phyloP scores from a whole-genome alignment of 2,329 filamentous ascomycete genomes.

The Cytospora piceae region DNA sequence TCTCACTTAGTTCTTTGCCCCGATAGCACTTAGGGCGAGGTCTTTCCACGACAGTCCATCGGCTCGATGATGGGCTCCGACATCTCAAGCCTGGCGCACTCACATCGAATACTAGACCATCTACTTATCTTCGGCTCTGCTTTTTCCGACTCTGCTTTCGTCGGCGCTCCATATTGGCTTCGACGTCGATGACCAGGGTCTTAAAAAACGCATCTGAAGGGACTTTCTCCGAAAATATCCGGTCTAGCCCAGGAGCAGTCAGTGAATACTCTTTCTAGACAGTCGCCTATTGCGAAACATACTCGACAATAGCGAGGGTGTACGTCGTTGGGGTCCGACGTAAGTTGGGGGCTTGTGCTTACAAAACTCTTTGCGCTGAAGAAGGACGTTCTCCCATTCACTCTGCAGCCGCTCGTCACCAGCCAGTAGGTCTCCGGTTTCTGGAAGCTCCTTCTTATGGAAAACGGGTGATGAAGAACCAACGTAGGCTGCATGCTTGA shows the following conservation, averaged over 20 bases:
- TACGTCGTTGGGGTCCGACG: not conserved
- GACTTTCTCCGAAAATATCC: not conserved
- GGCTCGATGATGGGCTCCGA: not conserved
- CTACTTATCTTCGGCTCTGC: not conserved
- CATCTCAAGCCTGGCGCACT: not conserved
- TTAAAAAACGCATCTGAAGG: not conserved
- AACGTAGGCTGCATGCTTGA: constrained; percentile 39
- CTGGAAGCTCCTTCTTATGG: constrained; percentile 23
- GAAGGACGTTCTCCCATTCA: constrained; percentile 20
- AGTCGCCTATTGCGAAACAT: not conserved
- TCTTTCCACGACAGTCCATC: not conserved
- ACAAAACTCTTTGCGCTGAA: constrained; percentile 20
- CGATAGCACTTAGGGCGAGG: not conserved
- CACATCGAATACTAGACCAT: no score
- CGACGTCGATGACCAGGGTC: constrained; percentile 15
- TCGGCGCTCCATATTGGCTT: constrained; percentile 1
- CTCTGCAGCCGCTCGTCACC: constrained; percentile 10
- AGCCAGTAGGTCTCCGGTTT: constrained; percentile 31
- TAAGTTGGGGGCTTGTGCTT: not conserved
- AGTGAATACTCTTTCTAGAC: not conserved
- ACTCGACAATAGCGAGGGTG: not conserved
- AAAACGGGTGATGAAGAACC: constrained; percentile 35
- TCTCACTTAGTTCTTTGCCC: not conserved
- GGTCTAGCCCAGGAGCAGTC: not conserved
- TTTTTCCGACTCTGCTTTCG: not conserved